phyloP scores from a whole-genome alignment of 2,329 filamentous ascomycete genomes.

The Chaetomium strumarium region DNA sequence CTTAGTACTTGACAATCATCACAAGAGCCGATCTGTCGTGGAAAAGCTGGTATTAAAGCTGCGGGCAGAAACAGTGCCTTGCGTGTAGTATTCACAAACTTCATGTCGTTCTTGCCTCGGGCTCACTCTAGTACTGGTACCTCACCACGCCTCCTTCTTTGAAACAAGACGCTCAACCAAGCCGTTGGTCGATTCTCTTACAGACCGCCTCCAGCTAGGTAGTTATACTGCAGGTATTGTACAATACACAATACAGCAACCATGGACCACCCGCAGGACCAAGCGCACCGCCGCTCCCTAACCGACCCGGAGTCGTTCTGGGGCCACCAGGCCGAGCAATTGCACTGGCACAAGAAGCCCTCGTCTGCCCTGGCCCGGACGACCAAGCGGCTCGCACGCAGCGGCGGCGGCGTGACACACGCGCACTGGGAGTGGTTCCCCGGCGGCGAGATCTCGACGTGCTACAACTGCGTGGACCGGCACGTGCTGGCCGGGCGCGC shows the following conservation, averaged over 20 bases:
- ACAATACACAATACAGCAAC: background rate
- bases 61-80: too few relatives aligned
- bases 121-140: too few relatives aligned
- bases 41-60: too few relatives aligned
- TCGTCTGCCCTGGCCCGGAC: slow-evolving; percentile 52
- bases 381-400: slow-evolving; percentile 58
- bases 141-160: too few relatives aligned
- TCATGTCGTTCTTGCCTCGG: too few relatives aligned
- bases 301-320: slow-evolving; percentile 68
- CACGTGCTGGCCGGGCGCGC: slow-evolving; percentile 80
- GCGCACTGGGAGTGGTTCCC: slow-evolving; percentile 87
- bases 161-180: too few relatives aligned
- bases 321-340: slow-evolving; percentile 63
- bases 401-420: slow-evolving; percentile 58
- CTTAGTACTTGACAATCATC: background rate
- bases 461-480: slow-evolving; percentile 85
- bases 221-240: background rate
- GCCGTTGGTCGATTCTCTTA: too few relatives aligned
- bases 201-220: background rate
- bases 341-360: slow-evolving; percentile 78
- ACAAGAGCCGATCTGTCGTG: too few relatives aligned
- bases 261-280: slow-evolving; percentile 43
- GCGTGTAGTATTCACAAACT: too few relatives aligned
- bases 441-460: slow-evolving; percentile 81
- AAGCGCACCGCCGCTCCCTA: slow-evolving; percentile 53